Evolutionary conservation across 108 stramenopile species (phyloP).

Genomic region (Cyclotella cryptica): DNA sequence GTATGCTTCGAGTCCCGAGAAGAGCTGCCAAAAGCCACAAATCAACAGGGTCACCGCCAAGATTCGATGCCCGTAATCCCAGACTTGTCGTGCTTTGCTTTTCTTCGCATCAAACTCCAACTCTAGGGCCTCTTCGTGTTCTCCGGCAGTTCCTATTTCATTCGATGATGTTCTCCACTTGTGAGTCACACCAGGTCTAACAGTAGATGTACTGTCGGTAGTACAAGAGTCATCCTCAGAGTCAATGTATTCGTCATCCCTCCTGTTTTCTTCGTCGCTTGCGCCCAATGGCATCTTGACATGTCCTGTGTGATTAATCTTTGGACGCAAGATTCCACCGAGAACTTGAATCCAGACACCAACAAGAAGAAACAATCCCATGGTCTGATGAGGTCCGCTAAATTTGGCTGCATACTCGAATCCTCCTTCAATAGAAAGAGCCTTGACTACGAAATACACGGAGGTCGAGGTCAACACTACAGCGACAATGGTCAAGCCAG

Average conservation of each 20-base stretch:
- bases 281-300: background rate
- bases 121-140: background rate
- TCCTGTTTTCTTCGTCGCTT: constrained; percentile 4
- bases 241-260: background rate
- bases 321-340: constrained; percentile 21
- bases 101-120: background rate
- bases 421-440: constrained; percentile 25
- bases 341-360: constrained; percentile 25
- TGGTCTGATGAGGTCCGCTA: constrained; percentile 10
- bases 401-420: constrained; percentile 11
- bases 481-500: background rate
- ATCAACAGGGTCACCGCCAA: constrained; percentile 13
- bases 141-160: background rate
- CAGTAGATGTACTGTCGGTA: background rate
- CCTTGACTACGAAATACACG: constrained; percentile 18
- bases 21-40: constrained; percentile 26
- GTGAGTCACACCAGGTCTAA: background rate
- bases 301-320: background rate
- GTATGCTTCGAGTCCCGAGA: constrained; percentile 13
- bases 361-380: constrained; percentile 25
- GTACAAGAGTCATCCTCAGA: background rate
- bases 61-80: constrained; percentile 15
- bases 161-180: background rate
- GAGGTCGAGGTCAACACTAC: constrained; percentile 8
- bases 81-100: constrained; percentile 6